These are phyloP conservation scores for Aspergillus viridinutans DNA, from an alignment of 2,329 filamentous ascomycete species.

Conservation along the genomic window DNA sequence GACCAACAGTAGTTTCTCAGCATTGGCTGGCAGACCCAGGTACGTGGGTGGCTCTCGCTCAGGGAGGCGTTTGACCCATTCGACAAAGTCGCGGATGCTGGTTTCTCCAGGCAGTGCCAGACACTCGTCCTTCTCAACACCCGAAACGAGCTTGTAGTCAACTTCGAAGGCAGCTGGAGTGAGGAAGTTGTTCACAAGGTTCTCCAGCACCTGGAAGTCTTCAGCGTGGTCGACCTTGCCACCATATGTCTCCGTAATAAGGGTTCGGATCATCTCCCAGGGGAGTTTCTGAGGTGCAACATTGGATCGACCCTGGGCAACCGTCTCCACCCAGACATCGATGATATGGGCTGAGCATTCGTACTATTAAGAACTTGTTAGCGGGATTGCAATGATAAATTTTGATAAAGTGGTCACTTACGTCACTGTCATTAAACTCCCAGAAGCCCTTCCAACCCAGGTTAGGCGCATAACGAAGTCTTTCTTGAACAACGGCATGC, in stretches of 20 bases:
- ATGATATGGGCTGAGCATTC: slow-evolving; percentile 96
- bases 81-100: slow-evolving; percentile 76
- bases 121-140: slow-evolving; percentile 54
- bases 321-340: slow-evolving; percentile 84
- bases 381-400: slow-evolving; percentile 3
- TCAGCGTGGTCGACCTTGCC: slow-evolving; percentile 92
- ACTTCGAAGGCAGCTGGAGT: slow-evolving; percentile 89
- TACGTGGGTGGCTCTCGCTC: slow-evolving; percentile 96
- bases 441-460: slow-evolving; percentile 98
- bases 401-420: slow-evolving; percentile 53
- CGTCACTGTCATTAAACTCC: slow-evolving; percentile 99
- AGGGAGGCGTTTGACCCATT: slow-evolving; percentile 86
- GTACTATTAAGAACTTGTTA: slow-evolving; percentile 56
- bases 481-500: slow-evolving; percentile 92
- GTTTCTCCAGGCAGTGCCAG: slow-evolving; percentile 77
- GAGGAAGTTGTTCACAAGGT: slow-evolving; percentile 72
- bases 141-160: slow-evolving; percentile 81
- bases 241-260: slow-evolving; percentile 92
- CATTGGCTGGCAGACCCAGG: slow-evolving; percentile 87
- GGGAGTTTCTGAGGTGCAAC: slow-evolving; percentile 90
- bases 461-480: slow-evolving; percentile 86
- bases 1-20: slow-evolving; percentile 89
- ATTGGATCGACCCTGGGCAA: slow-evolving; percentile 82
- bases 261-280: slow-evolving; percentile 89
- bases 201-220: slow-evolving; percentile 70